Percentiles rank a stretch among this genome's conserved stretches.
Evolutionary conservation across 495 filamentous ascomycete species (phyloP).

Genomic region (Xylaria bambusicola): DNA sequence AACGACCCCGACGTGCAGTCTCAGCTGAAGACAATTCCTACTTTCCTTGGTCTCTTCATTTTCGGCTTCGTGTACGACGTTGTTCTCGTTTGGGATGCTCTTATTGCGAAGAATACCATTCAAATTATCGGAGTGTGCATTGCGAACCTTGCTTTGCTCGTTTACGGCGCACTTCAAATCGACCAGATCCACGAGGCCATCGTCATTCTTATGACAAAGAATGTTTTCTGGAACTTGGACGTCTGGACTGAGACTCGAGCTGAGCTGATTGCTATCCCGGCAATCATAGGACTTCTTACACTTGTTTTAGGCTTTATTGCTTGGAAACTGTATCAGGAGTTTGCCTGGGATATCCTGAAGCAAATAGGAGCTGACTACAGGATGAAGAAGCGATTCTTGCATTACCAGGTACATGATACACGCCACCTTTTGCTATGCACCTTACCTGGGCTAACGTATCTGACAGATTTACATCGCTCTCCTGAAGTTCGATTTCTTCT

Average conservation of each 20-base stretch:
- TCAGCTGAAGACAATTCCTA: constrained; percentile 71
- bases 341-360: constrained; percentile 99
- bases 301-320: constrained; percentile 72
- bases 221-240: constrained; percentile 31
- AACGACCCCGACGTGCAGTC: constrained; percentile 37
- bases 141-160: constrained; percentile 84
- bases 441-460: constrained; percentile 33
- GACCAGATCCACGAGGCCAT: constrained; percentile 82
- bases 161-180: constrained; percentile 91
- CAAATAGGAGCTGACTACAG: constrained; percentile 96
- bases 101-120: constrained; percentile 96
- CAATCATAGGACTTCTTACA: constrained; percentile 75
- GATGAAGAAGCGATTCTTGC: constrained; percentile 94
- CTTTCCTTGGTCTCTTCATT: constrained; percentile 93
- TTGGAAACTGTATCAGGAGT: constrained; percentile 97
- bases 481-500: constrained; percentile 99
- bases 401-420: constrained; percentile 76
- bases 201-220: constrained; percentile 38
- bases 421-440: neutral
- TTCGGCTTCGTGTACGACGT: constrained; percentile 94
- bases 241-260: constrained; percentile 71
- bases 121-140: constrained; percentile 94
- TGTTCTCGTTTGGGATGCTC: constrained; percentile 85
- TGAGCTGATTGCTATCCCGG: constrained; percentile 82
- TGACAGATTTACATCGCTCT: constrained; percentile 92